Percentiles rank a stretch among this genome's conserved stretches.
Evolutionary conservation across 2,329 filamentous ascomycete species (phyloP).

Genomic region (Exophiala dermatitidis): DNA sequence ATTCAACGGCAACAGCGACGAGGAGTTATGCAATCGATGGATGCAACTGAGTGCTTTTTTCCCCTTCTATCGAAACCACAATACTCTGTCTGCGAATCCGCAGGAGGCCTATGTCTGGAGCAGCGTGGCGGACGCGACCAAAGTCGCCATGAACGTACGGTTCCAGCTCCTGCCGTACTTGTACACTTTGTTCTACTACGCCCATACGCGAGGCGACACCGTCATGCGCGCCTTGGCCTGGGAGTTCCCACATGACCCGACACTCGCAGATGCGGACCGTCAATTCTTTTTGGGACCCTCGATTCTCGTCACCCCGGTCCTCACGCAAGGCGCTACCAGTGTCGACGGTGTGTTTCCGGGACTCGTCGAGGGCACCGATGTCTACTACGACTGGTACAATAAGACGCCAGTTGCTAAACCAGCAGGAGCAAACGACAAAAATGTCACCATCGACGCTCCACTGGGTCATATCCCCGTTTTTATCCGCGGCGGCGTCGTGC

Average conservation of each 20-base stretch:
- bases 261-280: constrained; percentile 57
- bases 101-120: constrained; percentile 69
- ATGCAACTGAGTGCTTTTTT: constrained; percentile 69
- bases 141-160: constrained; percentile 60
- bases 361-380: constrained; percentile 41
- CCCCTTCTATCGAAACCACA: constrained; percentile 74
- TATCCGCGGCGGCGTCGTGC: constrained; percentile 59
- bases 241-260: constrained; percentile 64
- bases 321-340: constrained; percentile 52
- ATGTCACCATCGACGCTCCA: constrained; percentile 55
- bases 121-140: constrained; percentile 57
- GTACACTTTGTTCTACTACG: constrained; percentile 64
- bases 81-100: constrained; percentile 50
- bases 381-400: constrained; percentile 80
- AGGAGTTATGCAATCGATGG: constrained; percentile 67
- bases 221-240: constrained; percentile 67
- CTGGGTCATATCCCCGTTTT: constrained; percentile 65
- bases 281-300: constrained; percentile 66
- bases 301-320: constrained; percentile 60
- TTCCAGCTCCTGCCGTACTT: constrained; percentile 67
- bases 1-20: constrained; percentile 59
- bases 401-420: constrained; percentile 43
- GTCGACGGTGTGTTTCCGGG: constrained; percentile 66
- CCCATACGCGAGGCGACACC: constrained; percentile 58
- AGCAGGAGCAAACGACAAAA: constrained; percentile 42